Base-by-base conservation (phyloP, 2,329 filamentous ascomycete species). In the Alternaria tenuissima region DNA sequence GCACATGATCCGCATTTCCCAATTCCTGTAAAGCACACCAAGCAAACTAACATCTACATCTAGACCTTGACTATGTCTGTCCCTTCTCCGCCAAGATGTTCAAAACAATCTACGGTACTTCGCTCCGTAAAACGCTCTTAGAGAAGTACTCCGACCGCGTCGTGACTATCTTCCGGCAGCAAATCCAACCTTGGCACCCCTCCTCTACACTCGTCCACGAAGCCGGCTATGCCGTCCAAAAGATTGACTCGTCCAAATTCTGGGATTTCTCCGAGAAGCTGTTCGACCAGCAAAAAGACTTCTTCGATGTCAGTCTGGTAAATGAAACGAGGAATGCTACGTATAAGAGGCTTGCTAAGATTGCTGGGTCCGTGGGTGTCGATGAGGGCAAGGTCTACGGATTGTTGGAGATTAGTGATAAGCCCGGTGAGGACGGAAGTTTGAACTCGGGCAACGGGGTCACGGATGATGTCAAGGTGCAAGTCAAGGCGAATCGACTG, bases 171-270 rank as follows among this genome's bases (percentile, higher is more conserved):
- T 92, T 97, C 84, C 90, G 94, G 51, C 94, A 94, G 77, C 93
- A 97, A 77, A 88, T 97, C 72, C 93, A 97, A 82, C 93, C 93
- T 14, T 97, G 94, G 94, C 94, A 98, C 81, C 94, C 94, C 2
- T 93, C 91, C 20, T 93, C 76, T 0, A 84, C 81, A 0, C 78
- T 84, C 28, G 84, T 87, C 57, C 92, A 94, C 82, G 94, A 98
- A 85, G 91, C 93, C 32, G 94, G 84, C 4, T 86, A 93, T 32
- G 94, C 93, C 3, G 92, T 97, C 1, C 85, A 94, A 68, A 86
- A 86, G 52, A 79, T 92, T 7, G 82, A 87, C 3, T 90, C 91
- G 0, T 82, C 84, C 18, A 88, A 88, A 67, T 98, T 96, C 85
- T 96, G 90, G 88, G 83, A 85, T 16, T 97, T 94, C 79, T 91